Conservation (phyloP, 768 basidiomycete species). For the Suillus brevipes region DNA sequence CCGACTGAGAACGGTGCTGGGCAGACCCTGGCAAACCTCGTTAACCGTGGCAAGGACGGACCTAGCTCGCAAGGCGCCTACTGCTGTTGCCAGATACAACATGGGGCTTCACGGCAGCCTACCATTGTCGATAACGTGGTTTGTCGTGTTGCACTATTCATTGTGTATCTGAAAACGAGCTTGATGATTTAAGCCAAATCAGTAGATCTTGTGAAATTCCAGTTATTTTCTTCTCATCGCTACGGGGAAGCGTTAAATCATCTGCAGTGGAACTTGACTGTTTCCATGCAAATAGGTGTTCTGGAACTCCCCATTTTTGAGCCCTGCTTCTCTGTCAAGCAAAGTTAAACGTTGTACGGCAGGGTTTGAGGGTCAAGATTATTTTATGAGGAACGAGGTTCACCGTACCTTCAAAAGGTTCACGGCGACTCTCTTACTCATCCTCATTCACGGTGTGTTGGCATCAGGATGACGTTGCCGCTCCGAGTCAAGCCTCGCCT, state of each 20-base stretch:
- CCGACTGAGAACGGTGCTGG: neutral
- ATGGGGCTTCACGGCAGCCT: neutral
- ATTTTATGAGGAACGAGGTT: constrained; percentile 19
- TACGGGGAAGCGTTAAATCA: constrained; percentile 11
- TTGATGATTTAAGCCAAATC: neutral
- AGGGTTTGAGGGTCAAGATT: constrained; percentile 14
- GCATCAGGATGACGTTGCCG: constrained; percentile 18
- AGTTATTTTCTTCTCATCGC: constrained; percentile 16
- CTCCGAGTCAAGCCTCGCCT: constrained; percentile 19
- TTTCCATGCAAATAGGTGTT: constrained; percentile 3
- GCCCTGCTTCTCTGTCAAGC: constrained; percentile 19
- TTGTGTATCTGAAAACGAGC: neutral
- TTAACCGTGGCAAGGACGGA: neutral
- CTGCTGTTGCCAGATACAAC: neutral
- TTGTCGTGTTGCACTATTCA: neutral
- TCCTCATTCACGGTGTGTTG: neutral
- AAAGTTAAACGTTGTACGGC: constrained; percentile 25
- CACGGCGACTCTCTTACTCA: neutral
- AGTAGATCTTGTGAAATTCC: constrained; percentile 1
- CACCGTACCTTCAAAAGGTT: neutral
- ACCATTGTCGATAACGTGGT: neutral
- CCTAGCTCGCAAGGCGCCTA: neutral
- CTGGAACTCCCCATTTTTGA: constrained; percentile 11
- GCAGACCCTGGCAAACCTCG: no score
- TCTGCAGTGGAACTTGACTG: constrained; percentile 2